phyloP scores from a whole-genome alignment of 768 basidiomycete species.

The Tricholoma saponaceum region DNA sequence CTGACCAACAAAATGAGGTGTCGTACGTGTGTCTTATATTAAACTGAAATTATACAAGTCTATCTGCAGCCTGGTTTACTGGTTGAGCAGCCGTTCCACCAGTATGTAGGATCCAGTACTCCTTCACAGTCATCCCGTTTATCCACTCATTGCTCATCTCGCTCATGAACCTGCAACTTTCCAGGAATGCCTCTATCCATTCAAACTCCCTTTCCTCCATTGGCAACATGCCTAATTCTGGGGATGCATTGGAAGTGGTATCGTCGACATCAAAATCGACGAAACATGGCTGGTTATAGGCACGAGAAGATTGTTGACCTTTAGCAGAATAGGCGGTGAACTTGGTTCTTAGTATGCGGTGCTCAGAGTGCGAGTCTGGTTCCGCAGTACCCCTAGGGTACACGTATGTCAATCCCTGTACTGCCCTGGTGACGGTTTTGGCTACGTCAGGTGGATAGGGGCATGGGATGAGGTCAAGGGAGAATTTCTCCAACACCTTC shows the following conservation, averaged over 20 bases:
- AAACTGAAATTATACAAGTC: no score
- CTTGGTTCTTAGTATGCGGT: slow-evolving; percentile 12
- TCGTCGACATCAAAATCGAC: no score
- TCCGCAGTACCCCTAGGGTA: not conserved
- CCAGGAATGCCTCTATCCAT: slow-evolving; percentile 24
- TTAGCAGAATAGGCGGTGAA: slow-evolving; percentile 8
- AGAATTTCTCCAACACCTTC: slow-evolving; percentile 17
- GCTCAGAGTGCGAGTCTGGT: not conserved
- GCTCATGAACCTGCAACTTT: not conserved
- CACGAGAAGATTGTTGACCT: slow-evolving; percentile 5
- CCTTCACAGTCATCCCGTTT: no score
- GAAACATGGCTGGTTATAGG: slow-evolving; percentile 5
- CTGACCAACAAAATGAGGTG: not conserved
- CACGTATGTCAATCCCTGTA: slow-evolving; percentile 10
- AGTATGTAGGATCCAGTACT: no score
- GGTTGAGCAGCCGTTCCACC: no score
- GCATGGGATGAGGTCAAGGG: not conserved
- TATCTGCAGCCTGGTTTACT: no score
- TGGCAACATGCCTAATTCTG: not conserved
- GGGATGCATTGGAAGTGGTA: not conserved
- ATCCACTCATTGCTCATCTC: not conserved
- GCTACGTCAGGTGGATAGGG: slow-evolving; percentile 9
- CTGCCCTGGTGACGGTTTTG: slow-evolving; percentile 9
- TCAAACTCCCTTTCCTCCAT: slow-evolving; percentile 16
- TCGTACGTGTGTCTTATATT: not conserved